A percentile compares a stretch with the other conserved stretches of the same genome.
Conservation (phyloP, 768 basidiomycete genomes). For the Calocera viscosa region DNA sequence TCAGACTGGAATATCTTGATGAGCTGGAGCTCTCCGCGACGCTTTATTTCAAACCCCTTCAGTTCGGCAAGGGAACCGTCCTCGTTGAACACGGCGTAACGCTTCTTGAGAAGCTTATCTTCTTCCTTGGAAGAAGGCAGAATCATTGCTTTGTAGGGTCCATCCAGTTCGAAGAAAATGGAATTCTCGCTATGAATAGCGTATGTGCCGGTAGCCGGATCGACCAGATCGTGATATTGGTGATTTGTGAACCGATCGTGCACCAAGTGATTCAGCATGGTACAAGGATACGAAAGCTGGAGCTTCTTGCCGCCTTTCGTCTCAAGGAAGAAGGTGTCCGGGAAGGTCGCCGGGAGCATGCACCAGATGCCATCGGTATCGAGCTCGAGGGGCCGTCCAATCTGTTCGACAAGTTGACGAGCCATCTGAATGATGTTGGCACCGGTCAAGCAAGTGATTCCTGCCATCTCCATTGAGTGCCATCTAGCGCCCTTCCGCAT, state of each 20-base stretch:
- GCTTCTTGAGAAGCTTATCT: conserved; percentile 94
- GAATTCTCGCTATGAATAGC: conserved; percentile 86
- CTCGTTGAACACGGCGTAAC: conserved; percentile 97
- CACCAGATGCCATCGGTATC: conserved; percentile 99
- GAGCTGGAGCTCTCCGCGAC: conserved; percentile 90
- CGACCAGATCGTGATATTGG: conserved; percentile 82
- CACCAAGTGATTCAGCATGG: conserved; percentile 98
- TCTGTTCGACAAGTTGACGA: conserved; percentile 89
- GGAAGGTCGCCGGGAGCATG: conserved; percentile 96
- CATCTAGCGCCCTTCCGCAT: conserved; percentile 99
- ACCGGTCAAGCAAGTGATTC: conserved; percentile 95
- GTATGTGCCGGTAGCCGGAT: conserved; percentile 75
- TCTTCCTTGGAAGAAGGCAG: conserved; percentile 98
- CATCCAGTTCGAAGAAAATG: conserved; percentile 98
- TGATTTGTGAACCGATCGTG: conserved; percentile 92
- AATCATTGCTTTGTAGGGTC: conserved; percentile 98
- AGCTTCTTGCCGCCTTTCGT: conserved; percentile 76
- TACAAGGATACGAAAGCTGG: conserved; percentile 90
- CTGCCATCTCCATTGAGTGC: conserved; percentile 99
- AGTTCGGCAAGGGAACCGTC: conserved; percentile 95
- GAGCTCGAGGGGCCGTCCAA: conserved; percentile 90
- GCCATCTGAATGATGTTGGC: conserved; percentile 99
- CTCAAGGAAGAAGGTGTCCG: conserved; percentile 95
- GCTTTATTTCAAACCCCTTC: conserved; percentile 98
- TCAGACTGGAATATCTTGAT: conserved; percentile 99